Conservation (phyloP, 441 rosid species). For the Pelargonium citronellum region DNA sequence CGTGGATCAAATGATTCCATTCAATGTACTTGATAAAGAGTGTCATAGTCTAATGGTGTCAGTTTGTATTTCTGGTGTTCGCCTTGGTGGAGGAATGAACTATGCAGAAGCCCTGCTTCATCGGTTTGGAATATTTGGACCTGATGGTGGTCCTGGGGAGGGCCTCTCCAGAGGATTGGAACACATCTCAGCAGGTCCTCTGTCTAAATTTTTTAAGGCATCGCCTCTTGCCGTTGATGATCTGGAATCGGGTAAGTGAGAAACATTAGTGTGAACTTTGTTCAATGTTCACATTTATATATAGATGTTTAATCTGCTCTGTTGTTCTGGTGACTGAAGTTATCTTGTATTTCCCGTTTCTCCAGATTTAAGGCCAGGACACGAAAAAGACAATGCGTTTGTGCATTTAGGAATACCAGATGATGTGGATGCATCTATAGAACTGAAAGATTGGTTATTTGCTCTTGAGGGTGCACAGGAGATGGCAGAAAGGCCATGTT, state of each 20-base stretch:
- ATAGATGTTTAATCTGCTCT: conserved; percentile 3
- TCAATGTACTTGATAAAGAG: conserved; percentile 70
- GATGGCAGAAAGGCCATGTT: conserved; percentile 50
- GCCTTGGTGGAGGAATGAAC: conserved; percentile 91
- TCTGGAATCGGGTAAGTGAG: conserved; percentile 47
- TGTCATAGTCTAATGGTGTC: conserved; percentile 72
- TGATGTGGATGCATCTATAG: conserved; percentile 73
- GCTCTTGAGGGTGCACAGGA: conserved; percentile 86
- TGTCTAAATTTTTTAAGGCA: conserved; percentile 73
- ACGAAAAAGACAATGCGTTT: conserved; percentile 41
- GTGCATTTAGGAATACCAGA: conserved; percentile 65
- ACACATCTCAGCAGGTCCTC: conserved; percentile 73
- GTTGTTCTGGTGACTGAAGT: conserved; percentile 16
- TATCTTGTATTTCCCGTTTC: conserved; percentile 23
- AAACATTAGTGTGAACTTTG: not conserved
- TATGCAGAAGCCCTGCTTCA: conserved; percentile 57
- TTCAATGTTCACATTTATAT: not conserved
- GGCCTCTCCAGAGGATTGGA: conserved; percentile 76
- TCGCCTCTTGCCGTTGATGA: conserved; percentile 47
- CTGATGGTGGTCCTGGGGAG: conserved; percentile 91
- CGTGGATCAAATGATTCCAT: conserved; percentile 77
- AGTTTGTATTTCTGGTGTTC: conserved; percentile 73
- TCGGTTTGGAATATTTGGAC: conserved; percentile 65
- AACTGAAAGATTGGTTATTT: conserved; percentile 89
- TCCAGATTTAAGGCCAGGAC: conserved; percentile 44